These are phyloP conservation scores for Spergularia azorica DNA, from an alignment of 179 eudicot species.

Conservation along the genomic window DNA sequence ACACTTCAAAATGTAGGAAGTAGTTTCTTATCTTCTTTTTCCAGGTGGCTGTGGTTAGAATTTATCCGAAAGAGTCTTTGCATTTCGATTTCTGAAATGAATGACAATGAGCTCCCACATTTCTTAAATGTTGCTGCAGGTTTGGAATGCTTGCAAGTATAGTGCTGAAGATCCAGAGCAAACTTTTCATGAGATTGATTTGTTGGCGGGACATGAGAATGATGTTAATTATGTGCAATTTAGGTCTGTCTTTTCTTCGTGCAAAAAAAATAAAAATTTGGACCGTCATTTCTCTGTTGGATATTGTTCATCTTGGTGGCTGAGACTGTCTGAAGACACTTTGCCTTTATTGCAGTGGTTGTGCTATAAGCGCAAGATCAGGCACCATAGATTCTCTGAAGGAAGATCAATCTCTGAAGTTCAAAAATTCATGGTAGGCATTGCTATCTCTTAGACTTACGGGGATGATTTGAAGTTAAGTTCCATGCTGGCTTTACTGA, in stretches of 20 bases:
- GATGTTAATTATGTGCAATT: constrained; percentile 97
- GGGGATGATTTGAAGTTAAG: constrained; percentile 7
- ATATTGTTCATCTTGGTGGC: neutral
- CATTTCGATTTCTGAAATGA: neutral
- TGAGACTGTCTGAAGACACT: constrained; percentile 21
- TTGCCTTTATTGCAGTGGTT: constrained; percentile 61
- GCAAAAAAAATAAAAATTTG: no score
- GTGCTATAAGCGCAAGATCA: constrained; percentile 68
- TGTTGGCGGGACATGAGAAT: constrained; percentile 89
- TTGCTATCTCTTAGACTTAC: constrained; percentile 9
- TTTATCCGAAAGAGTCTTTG: neutral
- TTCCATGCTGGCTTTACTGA: constrained; percentile 17
- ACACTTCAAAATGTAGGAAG: neutral
- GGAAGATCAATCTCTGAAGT: constrained; percentile 74
- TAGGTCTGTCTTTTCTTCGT: constrained; percentile 48
- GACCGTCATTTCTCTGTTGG: neutral
- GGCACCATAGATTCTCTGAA: constrained; percentile 50
- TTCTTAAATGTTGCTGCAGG: constrained; percentile 46
- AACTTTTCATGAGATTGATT: constrained; percentile 82
- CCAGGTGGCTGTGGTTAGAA: no score
- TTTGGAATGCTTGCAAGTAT: constrained; percentile 85
- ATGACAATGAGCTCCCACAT: neutral
- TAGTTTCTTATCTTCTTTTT: neutral
- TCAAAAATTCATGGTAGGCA: constrained; percentile 77
- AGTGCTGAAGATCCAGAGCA: constrained; percentile 70